Base-by-base conservation (phyloP, 768 basidiomycete species). In the Termitomyces sp. region DNA sequence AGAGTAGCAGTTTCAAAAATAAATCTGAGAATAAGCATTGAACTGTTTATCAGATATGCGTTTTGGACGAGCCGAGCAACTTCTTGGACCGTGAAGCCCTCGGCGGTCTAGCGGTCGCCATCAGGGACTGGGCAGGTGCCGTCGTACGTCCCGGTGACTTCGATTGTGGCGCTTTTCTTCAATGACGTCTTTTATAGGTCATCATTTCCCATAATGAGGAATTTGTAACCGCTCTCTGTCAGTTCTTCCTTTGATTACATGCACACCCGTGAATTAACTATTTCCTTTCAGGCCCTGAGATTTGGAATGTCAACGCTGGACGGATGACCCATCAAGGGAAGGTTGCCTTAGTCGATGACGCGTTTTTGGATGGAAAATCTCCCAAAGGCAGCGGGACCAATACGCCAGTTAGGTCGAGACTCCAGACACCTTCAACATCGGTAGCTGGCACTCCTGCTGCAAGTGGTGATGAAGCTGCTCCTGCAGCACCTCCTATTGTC, bases 141-240 rank as follows among this genome's bases (percentile, higher is more conserved):
- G 90, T 95, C 37, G 88, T 89, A 77, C 64, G 83, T 71, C 23
- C 38, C 27, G 9, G 19, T 45, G 16, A 48, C 29, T 27, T 53
- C 32, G n/a, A 65, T 59, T 64, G 53, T 31, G 17, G 49, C 40
- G 43, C 50, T 44, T 38, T 45, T 23, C 27, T 23, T 23, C 34
- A 10, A 59, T 29, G 32, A 43, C 38, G 25, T 54, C 10, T 38
- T 23, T 51, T 19, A 27, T 63, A 90, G 88, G 86, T 94, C 66
- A 97, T 97, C 76, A 98, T 98, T 69, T 97, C 94, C 32, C 96
- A 97, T 78, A 96, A 96, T 73, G 77, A 86, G 63, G 92, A 94
- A 76, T 95, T 93, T 62, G 89, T 94, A 14, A 77, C 82, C 35
- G 86, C 91, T 12, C 76, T 94, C 50, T 92, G 90, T 92, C 68